phyloP scores from a whole-genome alignment of 2,329 filamentous ascomycete species.

The Pyricularia sp. region DNA sequence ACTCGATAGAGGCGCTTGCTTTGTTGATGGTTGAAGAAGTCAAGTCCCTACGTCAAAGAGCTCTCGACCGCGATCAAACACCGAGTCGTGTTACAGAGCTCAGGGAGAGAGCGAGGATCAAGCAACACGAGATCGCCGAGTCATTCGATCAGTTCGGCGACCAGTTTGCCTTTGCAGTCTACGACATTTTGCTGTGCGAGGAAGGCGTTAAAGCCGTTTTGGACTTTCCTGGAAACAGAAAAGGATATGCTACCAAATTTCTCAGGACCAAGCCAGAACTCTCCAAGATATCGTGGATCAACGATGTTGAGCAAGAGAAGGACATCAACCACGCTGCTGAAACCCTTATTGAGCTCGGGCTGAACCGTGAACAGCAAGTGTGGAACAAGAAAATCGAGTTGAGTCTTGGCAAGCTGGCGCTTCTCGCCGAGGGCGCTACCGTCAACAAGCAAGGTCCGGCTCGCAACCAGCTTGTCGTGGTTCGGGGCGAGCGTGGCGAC shows the following conservation, averaged over 20 bases:
- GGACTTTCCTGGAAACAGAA: slow-evolving; percentile 58
- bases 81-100: slow-evolving; percentile 27
- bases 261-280: slow-evolving; percentile 63
- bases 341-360: slow-evolving; percentile 61
- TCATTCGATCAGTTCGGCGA: slow-evolving; percentile 58
- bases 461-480: neutral
- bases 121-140: slow-evolving; percentile 34
- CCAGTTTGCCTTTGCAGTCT: slow-evolving; percentile 66
- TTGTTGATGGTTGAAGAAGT: slow-evolving; percentile 47
- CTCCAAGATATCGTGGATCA: slow-evolving; percentile 85
- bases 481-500: slow-evolving; percentile 12
- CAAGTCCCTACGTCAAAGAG: slow-evolving; percentile 27
- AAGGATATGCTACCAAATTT: slow-evolving; percentile 66
- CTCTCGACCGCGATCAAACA: slow-evolving; percentile 20
- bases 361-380: slow-evolving; percentile 63
- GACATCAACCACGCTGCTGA: slow-evolving; percentile 66
- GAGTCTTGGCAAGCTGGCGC: slow-evolving; percentile 75
- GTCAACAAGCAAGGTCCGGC: slow-evolving; percentile 19
- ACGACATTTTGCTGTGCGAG: slow-evolving; percentile 64
- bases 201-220: slow-evolving; percentile 61
- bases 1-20: slow-evolving; percentile 44
- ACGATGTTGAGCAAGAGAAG: slow-evolving; percentile 70
- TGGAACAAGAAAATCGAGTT: slow-evolving; percentile 94
- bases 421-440: slow-evolving; percentile 46
- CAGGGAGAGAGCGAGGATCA: slow-evolving; percentile 33